These are phyloP conservation scores for Centaurea solstitialis DNA, from an alignment of 129 eudicot genomes.

Conservation along the genomic window DNA sequence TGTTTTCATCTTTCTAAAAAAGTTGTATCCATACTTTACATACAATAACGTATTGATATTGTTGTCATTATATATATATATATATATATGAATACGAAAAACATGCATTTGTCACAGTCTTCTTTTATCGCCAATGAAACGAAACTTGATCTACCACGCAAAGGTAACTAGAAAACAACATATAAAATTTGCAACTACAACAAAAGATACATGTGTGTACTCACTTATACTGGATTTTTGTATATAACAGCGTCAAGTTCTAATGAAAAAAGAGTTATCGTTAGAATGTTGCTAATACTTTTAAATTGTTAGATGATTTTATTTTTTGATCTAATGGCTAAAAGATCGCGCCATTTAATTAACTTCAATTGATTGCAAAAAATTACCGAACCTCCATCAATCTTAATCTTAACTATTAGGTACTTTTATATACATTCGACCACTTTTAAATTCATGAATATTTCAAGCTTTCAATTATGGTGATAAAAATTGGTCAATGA, in stretches of 20 bases:
- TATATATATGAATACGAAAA: background rate
- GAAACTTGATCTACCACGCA: background rate
- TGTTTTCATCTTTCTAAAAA: background rate
- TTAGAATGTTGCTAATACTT: no score
- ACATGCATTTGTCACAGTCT: background rate
- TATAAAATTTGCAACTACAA: background rate
- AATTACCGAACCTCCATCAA: background rate
- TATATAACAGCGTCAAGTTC: background rate
- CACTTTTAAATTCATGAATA: background rate
- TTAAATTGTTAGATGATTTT: no score
- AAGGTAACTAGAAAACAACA: background rate
- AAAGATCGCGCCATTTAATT: background rate
- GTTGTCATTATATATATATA: no score
- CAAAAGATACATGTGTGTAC: background rate
- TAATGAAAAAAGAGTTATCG: background rate
- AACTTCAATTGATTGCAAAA: background rate
- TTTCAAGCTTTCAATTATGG: background rate
- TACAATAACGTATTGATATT: background rate
- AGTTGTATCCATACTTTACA: background rate
- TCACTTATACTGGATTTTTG: background rate
- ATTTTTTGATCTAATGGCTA: background rate
- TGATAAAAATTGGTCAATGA: background rate
- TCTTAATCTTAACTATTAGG: background rate
- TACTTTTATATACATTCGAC: background rate
- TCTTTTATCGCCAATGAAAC: background rate